Percentiles rank a stretch among this genome's conserved stretches.
These are phyloP conservation scores for Aspergillus steynii DNA, from an alignment of 495 filamentous ascomycete genomes.

Conservation along the genomic window DNA sequence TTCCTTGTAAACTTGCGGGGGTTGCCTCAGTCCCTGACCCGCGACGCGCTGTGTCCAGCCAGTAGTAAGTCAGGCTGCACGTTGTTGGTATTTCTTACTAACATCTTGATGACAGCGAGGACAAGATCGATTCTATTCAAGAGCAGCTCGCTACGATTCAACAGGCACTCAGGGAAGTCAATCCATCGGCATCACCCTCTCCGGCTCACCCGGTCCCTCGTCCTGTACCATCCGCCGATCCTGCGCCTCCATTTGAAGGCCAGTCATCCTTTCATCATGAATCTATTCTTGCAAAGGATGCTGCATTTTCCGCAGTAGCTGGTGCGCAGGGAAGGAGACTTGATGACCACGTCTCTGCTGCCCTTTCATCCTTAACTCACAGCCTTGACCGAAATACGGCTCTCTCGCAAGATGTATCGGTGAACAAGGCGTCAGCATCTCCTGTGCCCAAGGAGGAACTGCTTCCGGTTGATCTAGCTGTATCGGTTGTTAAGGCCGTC, in stretches of 20 bases:
- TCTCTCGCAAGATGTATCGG: neutral
- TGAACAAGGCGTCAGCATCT: neutral
- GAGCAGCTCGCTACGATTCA: conserved; percentile 24
- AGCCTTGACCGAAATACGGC: conserved; percentile 20
- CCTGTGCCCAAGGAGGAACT: conserved; percentile 13
- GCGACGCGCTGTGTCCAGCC: conserved; percentile 6
- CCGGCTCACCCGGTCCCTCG: conserved; percentile 6
- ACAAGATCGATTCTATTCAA: conserved; percentile 22
- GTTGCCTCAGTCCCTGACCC: conserved; percentile 2
- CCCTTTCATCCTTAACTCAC: conserved; percentile 19
- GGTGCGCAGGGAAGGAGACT: conserved; percentile 8
- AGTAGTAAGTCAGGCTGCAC: conserved; percentile 19
- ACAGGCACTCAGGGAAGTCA: conserved; percentile 17
- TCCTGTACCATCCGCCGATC: conserved; percentile 12
- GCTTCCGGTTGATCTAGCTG: conserved; percentile 25
- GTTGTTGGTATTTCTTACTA: neutral
- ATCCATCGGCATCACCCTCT: conserved; percentile 9
- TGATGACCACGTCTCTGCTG: conserved; percentile 24
- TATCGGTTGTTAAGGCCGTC: conserved; percentile 24
- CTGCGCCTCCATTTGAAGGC: conserved; percentile 26
- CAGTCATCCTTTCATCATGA: conserved; percentile 31
- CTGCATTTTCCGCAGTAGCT: conserved; percentile 23
- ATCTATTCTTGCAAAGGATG: conserved; percentile 27
- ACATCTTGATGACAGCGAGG: conserved; percentile 12
- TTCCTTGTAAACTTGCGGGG: conserved; percentile 19